Base-by-base conservation (phyloP, 2,329 filamentous ascomycete genomes). In the Fusarium nanum region DNA sequence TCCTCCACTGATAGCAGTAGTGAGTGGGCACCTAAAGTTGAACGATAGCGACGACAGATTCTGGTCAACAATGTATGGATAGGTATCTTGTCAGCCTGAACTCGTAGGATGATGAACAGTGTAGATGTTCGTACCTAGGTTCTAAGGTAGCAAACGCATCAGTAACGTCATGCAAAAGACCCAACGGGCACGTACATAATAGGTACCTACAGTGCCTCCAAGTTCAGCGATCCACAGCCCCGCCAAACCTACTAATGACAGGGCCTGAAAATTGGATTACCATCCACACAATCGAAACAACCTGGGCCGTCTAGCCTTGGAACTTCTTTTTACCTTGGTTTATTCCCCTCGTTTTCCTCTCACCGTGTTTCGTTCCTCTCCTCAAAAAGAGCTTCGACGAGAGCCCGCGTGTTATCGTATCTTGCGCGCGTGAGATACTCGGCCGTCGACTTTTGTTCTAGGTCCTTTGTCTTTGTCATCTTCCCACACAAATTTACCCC, bases 161-260 rank as follows among this genome's bases (percentile, higher is more conserved):
- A 41, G 34, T 46, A 53, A 66, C 62, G 55, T 66, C 62, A 66
- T 66, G 32, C 42, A 42, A 37, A 44, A 13, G 32, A 57, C 34
- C 12, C 54, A 58, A 56, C 34, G 40, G 60, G 47, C 59, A 62
- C 47, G 42, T 23, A 37, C 34, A 37, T 37, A 37, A 37, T n/a
- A 42, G 32, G 32, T 41, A 52, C 49, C 34, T 37, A 37, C 10
- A 37, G 32, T 53, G 41, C 49, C 32, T 40, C 25, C 12, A 25
- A 37, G 13, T 20, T 42, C 49, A 42, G 34, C 25, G 62, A 56
- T 56, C 63, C 63, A 66, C 77, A 78, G 76, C 76, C 78, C 68
- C 40, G 48, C 63, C 62, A 67, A 66, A 66, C 62, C 62, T 66
- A 61, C 49, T 53, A 53, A 53, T 66, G 62, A 42, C 61, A 66